Evolutionary conservation across 495 filamentous ascomycete species (phyloP).

Genomic region (Amniculicola lignicola): DNA sequence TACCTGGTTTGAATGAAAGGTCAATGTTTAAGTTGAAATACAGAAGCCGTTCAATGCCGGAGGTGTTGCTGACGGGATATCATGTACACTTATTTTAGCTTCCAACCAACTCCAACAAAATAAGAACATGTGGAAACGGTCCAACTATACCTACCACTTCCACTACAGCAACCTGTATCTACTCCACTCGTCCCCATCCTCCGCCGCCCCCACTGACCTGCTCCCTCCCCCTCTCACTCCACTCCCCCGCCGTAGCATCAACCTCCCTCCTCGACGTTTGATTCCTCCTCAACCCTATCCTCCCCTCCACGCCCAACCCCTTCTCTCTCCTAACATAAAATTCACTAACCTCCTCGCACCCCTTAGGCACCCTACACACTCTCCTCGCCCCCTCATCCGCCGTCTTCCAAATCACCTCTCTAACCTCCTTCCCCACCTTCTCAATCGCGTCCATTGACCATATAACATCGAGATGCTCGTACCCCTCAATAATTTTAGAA

Average conservation of each 20-base stretch:
- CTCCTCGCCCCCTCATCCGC: slow-evolving; percentile 54
- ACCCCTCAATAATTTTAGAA: slow-evolving; percentile 73
- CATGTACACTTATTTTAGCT: too few species aligned
- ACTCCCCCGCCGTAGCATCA: slow-evolving; percentile 26
- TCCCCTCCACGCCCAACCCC: too few species aligned
- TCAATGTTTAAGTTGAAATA: too few species aligned
- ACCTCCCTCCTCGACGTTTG: slow-evolving; percentile 15
- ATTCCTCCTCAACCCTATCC: too few species aligned
- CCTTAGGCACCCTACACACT: slow-evolving; percentile 59
- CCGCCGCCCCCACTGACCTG: slow-evolving; percentile 26
- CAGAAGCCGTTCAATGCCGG: too few species aligned
- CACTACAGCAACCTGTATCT: too few species aligned
- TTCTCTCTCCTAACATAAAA: slow-evolving; percentile 15
- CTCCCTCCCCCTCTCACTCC: slow-evolving; percentile 16
- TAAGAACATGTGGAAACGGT: too few species aligned
- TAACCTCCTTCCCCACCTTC: slow-evolving; percentile 76
- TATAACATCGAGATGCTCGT: slow-evolving; percentile 93
- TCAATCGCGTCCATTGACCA: slow-evolving; percentile 92
- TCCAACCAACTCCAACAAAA: too few species aligned
- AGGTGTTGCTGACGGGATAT: too few species aligned
- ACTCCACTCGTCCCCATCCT: too few species aligned
- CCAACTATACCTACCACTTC: too few species aligned
- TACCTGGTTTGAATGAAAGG: too few species aligned
- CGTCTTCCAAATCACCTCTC: slow-evolving; percentile 79
- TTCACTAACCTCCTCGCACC: slow-evolving; percentile 51